Conservation (phyloP, 345 rosid species). For the Salix caprea region DNA sequence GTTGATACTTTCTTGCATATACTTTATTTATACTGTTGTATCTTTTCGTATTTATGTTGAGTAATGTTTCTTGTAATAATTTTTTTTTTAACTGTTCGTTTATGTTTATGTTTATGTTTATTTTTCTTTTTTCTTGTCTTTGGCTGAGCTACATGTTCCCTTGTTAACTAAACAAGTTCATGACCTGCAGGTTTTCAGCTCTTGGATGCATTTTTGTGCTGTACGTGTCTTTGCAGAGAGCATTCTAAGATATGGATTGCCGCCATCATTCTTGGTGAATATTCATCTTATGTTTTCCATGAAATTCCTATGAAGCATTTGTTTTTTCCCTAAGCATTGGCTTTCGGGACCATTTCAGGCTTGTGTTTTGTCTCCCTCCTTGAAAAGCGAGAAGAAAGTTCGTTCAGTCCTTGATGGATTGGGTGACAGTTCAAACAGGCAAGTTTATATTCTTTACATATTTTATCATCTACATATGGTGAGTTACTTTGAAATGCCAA, state of each 20-base stretch:
- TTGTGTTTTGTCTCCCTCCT: constrained; percentile 77
- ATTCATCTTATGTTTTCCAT: background rate
- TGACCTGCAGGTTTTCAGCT: constrained; percentile 76
- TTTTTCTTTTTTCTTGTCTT: background rate
- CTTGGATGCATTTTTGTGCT: constrained; percentile 99
- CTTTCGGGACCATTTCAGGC: constrained; percentile 48
- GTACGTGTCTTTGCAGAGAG: constrained; percentile 93
- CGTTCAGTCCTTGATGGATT: constrained; percentile 82
- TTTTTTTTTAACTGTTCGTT: too few species aligned
- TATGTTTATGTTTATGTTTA: too few species aligned
- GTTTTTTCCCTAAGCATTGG: constrained; percentile 11
- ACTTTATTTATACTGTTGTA: background rate
- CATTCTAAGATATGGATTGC: constrained; percentile 96
- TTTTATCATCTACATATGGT: background rate
- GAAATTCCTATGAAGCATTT: constrained; percentile 5
- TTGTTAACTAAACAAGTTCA: constrained; percentile 3
- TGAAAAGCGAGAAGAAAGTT: constrained; percentile 88
- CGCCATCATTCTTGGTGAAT: constrained; percentile 90
- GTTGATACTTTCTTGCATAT: background rate
- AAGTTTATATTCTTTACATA: constrained; percentile 20
- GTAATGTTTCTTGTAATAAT: background rate
- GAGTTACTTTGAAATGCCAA: background rate
- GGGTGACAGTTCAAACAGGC: constrained; percentile 76
- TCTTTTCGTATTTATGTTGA: background rate
- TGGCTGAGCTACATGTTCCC: background rate